Percentiles rank a stretch among this genome's conserved stretches.
Evolutionary conservation across 441 rosid genomes (phyloP).

Genomic region (Rhodomyrtus psidioides): DNA sequence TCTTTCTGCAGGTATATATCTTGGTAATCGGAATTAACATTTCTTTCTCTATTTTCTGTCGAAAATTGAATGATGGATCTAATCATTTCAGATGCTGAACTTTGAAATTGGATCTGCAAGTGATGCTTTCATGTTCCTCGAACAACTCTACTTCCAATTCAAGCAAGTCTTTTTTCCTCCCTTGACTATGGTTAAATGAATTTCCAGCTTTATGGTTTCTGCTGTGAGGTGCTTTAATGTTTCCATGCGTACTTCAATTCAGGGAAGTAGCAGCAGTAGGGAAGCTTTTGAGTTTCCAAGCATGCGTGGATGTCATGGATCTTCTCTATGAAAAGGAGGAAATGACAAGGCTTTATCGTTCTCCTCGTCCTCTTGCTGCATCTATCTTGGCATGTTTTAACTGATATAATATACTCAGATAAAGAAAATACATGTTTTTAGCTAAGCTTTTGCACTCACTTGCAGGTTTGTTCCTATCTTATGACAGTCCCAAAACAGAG

Average conservation of each 20-base stretch:
- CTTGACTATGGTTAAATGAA: not conserved
- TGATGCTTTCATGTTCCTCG: conserved; percentile 43
- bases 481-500: conserved; percentile 60
- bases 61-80: conserved; percentile 3
- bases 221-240: not conserved
- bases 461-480: conserved; percentile 65
- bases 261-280: conserved; percentile 73
- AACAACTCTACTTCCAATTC: conserved; percentile 51
- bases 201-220: not conserved
- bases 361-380: conserved; percentile 62
- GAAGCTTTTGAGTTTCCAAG: conserved; percentile 55
- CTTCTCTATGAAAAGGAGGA: conserved; percentile 78
- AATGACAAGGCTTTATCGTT: conserved; percentile 33
- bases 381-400: conserved; percentile 50
- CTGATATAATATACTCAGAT: not conserved
- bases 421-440: not conserved
- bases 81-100: conserved; percentile 35
- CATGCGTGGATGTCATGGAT: conserved; percentile 83
- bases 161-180: conserved; percentile 27
- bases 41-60: not conserved
- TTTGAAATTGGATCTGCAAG: conserved; percentile 64
- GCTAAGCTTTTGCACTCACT: conserved; percentile 10
- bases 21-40: not conserved
- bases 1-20: conserved; percentile 56
- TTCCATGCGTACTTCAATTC: not conserved